phyloP scores from a whole-genome alignment of 2,329 filamentous ascomycete species.

The Nannizzia gypsea region DNA sequence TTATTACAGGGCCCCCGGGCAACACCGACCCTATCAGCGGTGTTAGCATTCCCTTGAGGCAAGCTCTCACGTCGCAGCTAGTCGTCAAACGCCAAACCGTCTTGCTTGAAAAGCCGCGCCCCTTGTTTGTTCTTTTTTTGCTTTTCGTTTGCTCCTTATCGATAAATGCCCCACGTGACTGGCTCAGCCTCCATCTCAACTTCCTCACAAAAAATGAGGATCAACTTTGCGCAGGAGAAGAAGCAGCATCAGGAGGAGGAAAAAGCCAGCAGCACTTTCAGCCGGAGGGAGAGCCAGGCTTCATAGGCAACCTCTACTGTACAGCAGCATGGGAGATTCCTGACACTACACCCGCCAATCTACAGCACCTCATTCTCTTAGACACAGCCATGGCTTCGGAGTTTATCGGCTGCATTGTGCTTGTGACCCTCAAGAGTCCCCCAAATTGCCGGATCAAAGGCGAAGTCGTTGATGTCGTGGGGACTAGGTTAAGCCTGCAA shows the following conservation, averaged over 20 bases:
- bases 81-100: no score
- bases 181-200: neutral
- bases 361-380: neutral
- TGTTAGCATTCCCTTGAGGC: no score
- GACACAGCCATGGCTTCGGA: slow-evolving; percentile 47
- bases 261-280: neutral
- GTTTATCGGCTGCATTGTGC: slow-evolving; percentile 66
- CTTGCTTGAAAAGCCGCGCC: no score
- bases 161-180: neutral
- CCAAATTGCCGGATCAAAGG: slow-evolving; percentile 55
- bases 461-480: slow-evolving; percentile 57
- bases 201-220: neutral
- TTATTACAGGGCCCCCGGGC: no score
- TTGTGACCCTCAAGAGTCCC: slow-evolving; percentile 58
- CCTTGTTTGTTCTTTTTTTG: neutral
- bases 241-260: no score
- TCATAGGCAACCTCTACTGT: neutral
- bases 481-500: slow-evolving; percentile 56
- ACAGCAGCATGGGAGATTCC: neutral
- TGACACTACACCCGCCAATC: neutral
- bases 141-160: neutral
- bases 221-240: neutral
- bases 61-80: no score
- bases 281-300: neutral
- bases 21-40: no score